These are phyloP conservation scores for Acanthamoeba sp. DNA, from an alignment of 208 protist genomes.

Conservation along the genomic window DNA sequence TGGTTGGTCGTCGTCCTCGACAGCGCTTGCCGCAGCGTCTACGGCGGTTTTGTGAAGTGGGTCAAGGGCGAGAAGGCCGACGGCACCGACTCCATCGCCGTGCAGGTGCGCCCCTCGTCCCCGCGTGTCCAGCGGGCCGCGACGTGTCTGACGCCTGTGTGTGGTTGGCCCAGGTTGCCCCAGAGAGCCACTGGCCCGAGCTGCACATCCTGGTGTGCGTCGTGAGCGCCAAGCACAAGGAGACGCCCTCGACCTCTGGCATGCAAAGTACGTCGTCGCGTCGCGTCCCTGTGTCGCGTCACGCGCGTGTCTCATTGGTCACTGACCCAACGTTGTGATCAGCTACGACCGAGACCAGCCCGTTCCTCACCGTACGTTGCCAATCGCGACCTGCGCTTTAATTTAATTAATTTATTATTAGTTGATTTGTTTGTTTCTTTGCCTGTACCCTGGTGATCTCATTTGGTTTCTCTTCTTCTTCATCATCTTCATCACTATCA, in stretches of 20 bases:
- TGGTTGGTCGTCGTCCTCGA: conserved; percentile 86
- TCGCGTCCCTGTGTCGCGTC: conserved; percentile 89
- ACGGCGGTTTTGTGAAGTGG: conserved; percentile 99
- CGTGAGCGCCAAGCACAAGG: conserved; percentile 94
- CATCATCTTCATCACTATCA: neutral
- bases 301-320: neutral
- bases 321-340: neutral
- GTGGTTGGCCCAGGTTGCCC: conserved; percentile 85
- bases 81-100: conserved; percentile 93
- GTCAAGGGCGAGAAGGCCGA: conserved; percentile 93
- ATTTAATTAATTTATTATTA: neutral
- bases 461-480: too few species aligned
- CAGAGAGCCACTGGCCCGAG: conserved; percentile 94
- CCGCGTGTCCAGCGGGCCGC: neutral
- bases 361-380: conserved; percentile 93
- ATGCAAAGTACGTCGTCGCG: conserved; percentile 96
- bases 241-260: conserved; percentile 95
- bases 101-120: conserved; percentile 86
- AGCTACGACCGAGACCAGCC: conserved; percentile 50
- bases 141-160: neutral
- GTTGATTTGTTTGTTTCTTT: conserved; percentile 3
- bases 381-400: conserved; percentile 73
- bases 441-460: neutral
- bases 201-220: conserved; percentile 92
- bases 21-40: conserved; percentile 97